Percentiles rank a stretch among this genome's conserved stretches.
Conservation (phyloP, 2,329 filamentous ascomycete species). For the Fusarium acutatum region DNA sequence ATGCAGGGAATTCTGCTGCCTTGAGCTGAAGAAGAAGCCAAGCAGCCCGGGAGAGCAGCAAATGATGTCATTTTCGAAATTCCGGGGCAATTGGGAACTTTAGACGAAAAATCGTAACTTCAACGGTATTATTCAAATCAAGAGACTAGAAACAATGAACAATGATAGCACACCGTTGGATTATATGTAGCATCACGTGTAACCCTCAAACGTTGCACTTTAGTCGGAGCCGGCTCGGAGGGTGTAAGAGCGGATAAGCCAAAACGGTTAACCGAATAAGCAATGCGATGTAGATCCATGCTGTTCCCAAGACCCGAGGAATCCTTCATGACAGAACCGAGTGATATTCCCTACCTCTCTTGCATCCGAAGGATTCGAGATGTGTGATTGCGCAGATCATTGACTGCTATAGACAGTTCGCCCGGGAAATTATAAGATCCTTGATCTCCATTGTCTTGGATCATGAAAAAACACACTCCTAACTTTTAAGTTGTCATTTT, state of each 20-base stretch:
- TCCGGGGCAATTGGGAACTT: not conserved
- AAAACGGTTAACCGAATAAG: not conserved
- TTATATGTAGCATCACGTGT: constrained; percentile 2
- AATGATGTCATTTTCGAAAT: not conserved
- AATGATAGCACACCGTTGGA: not conserved
- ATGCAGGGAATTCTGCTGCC: constrained; percentile 33
- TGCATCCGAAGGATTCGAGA: constrained; percentile 1
- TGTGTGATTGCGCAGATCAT: not conserved
- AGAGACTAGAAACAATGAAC: not conserved
- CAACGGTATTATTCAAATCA: not conserved
- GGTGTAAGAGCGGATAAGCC: not conserved
- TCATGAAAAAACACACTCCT: not conserved
- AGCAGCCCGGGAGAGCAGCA: not conserved
- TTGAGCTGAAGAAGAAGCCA: constrained; percentile 22
- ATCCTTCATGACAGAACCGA: not conserved
- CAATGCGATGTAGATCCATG: constrained; percentile 5
- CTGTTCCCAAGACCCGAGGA: not conserved
- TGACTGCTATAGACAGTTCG: not conserved
- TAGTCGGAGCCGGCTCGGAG: not conserved
- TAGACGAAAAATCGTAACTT: not conserved
- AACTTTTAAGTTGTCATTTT: not conserved
- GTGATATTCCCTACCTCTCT: not conserved
- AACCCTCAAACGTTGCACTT: not conserved
- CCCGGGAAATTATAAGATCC: not conserved
- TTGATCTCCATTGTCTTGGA: not conserved